phyloP scores from a whole-genome alignment of 2,329 filamentous ascomycete species.

The Thermothelomyces thermophilus region DNA sequence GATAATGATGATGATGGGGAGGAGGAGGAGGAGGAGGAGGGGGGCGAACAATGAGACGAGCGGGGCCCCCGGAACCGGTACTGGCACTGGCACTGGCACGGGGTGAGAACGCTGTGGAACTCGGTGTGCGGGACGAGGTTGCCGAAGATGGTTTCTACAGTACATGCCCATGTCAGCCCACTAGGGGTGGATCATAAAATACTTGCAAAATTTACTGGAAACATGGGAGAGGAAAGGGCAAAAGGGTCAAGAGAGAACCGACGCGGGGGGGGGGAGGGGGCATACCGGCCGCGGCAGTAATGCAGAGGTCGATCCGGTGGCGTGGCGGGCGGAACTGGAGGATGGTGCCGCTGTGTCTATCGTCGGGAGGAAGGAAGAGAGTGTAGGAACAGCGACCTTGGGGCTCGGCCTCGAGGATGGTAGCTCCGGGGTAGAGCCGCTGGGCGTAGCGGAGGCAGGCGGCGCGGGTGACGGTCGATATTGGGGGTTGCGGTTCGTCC shows the following conservation, averaged over 20 bases:
- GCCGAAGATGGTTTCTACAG: constrained; percentile 33
- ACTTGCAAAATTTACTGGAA: no score
- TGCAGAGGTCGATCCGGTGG: constrained; percentile 36
- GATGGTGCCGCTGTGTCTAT: constrained; percentile 25
- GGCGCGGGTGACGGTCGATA: not conserved
- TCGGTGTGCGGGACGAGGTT: constrained; percentile 37
- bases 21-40: no score
- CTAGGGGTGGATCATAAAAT: no score
- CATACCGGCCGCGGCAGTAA: constrained; percentile 31
- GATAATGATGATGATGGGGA: not conserved
- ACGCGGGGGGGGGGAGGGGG: no score
- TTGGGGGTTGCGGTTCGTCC: not conserved
- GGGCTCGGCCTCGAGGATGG: constrained; percentile 30
- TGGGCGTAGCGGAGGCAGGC: not conserved
- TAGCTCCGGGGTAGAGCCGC: not conserved
- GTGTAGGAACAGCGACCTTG: constrained; percentile 51
- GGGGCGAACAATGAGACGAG: no score
- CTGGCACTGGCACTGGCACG: not conserved
- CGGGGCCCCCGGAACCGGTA: no score
- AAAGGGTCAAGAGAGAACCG: no score
- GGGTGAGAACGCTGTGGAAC: constrained; percentile 32
- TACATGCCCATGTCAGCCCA: no score
- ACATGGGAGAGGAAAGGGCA: no score
- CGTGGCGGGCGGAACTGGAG: constrained; percentile 43
- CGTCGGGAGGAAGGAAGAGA: constrained; percentile 29